Percentiles rank a stretch among this genome's conserved stretches.
phyloP scores from a whole-genome alignment of 208 protist genomes.

The Wallacemonas sp. region DNA sequence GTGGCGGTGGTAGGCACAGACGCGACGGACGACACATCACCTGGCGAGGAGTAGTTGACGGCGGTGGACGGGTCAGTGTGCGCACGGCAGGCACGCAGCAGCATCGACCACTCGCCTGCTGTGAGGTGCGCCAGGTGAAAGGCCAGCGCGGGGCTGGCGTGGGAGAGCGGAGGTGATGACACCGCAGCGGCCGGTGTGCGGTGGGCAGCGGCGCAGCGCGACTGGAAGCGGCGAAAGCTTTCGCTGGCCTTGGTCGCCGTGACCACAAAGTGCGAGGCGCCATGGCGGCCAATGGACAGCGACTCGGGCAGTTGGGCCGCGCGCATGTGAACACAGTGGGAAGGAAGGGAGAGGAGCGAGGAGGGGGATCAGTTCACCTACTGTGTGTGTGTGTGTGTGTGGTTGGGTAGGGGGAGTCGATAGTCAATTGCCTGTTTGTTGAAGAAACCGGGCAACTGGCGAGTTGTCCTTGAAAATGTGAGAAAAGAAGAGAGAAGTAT shows the following conservation, averaged over 20 bases:
- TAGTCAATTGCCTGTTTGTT: too few relatives aligned
- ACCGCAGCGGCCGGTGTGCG: background rate
- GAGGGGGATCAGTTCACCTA: too few relatives aligned
- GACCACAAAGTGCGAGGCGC: constrained; percentile 49
- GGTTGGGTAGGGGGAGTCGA: too few relatives aligned
- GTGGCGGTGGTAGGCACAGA: background rate
- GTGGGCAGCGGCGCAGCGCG: background rate
- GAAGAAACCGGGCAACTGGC: too few relatives aligned
- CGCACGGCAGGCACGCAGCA: constrained; percentile 52
- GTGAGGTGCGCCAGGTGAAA: constrained; percentile 61
- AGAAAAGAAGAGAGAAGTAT: too few relatives aligned
- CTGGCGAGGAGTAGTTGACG: constrained; percentile 73
- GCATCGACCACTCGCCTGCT: constrained; percentile 38
- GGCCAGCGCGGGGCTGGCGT: too few relatives aligned
- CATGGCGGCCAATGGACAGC: constrained; percentile 24
- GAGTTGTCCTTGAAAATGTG: too few relatives aligned
- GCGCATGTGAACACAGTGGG: constrained; percentile 29
- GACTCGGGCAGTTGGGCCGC: constrained; percentile 36
- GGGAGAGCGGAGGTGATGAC: background rate
- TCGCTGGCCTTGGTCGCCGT: constrained; percentile 36
- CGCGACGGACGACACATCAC: constrained; percentile 22
- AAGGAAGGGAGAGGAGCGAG: constrained; percentile 4
- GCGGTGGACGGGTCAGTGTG: constrained; percentile 37
- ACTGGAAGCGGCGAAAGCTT: constrained; percentile 38
- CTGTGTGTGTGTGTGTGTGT: too few relatives aligned